Conservation (phyloP, 495 filamentous ascomycete genomes). For the Neurospora sp. region DNA sequence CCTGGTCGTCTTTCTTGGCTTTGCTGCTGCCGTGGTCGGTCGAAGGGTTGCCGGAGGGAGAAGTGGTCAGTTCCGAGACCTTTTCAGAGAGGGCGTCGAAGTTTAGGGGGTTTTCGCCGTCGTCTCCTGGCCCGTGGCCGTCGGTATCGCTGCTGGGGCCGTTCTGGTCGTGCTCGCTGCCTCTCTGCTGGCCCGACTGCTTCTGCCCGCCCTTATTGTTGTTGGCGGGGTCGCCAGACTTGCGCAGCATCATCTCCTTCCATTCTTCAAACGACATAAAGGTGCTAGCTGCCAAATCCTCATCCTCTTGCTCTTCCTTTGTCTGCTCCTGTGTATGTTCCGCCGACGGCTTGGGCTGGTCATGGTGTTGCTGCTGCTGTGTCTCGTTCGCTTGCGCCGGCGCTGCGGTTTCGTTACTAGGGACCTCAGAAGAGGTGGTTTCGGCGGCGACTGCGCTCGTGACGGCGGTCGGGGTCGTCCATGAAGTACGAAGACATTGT, state of each 20-base stretch:
- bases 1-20: slow-evolving; percentile 33
- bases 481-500: slow-evolving; percentile 54
- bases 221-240: slow-evolving; percentile 69
- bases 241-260: slow-evolving; percentile 88
- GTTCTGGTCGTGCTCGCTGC: slow-evolving; percentile 13
- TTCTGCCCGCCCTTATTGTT: slow-evolving; percentile 41
- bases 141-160: slow-evolving; percentile 19
- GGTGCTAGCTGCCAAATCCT: slow-evolving; percentile 65
- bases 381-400: slow-evolving; percentile 7
- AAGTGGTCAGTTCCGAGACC: slow-evolving; percentile 27
- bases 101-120: slow-evolving; percentile 82
- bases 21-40: slow-evolving; percentile 23
- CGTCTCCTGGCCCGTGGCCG: slow-evolving; percentile 59
- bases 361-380: slow-evolving; percentile 4
- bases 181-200: slow-evolving; percentile 21
- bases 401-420: slow-evolving; percentile 5
- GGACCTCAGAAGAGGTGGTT: slow-evolving; percentile 2
- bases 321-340: slow-evolving; percentile 2
- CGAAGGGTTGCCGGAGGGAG: slow-evolving; percentile 19
- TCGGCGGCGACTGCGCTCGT: slow-evolving; percentile 8
- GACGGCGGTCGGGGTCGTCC: slow-evolving; percentile 20
- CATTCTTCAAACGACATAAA: slow-evolving; percentile 98
- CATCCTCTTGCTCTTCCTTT: slow-evolving; percentile 12
- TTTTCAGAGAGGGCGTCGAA: slow-evolving; percentile 54
- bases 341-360: slow-evolving; percentile 2